These are phyloP conservation scores for Ceratocystis variospora DNA, from an alignment of 2,329 filamentous ascomycete genomes.

Conservation along the genomic window DNA sequence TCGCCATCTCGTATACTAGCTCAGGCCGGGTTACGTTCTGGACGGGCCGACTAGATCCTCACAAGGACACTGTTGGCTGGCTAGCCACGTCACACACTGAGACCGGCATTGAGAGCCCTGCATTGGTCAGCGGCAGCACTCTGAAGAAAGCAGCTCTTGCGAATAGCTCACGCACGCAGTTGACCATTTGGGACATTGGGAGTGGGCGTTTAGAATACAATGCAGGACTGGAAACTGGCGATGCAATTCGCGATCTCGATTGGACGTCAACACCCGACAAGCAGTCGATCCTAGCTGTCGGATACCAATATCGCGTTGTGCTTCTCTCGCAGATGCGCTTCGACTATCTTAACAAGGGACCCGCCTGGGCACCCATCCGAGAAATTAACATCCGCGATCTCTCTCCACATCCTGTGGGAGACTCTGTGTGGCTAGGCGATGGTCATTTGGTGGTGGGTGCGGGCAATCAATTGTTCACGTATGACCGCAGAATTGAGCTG, in stretches of 20 bases:
- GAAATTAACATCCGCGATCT: slow-evolving; percentile 69
- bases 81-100: slow-evolving; percentile 68
- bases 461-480: slow-evolving; percentile 81
- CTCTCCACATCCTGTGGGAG: slow-evolving; percentile 80
- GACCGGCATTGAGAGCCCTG: slow-evolving; percentile 58
- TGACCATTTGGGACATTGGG: slow-evolving; percentile 86
- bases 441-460: slow-evolving; percentile 77
- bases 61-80: slow-evolving; percentile 57
- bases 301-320: slow-evolving; percentile 73
- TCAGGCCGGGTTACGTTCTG: slow-evolving; percentile 67
- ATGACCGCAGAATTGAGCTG: slow-evolving; percentile 59
- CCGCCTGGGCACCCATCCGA: slow-evolving; percentile 76
- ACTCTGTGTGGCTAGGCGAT: slow-evolving; percentile 79
- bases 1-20: slow-evolving; percentile 71
- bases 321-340: slow-evolving; percentile 79
- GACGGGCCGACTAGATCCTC: slow-evolving; percentile 60
- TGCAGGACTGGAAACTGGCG: slow-evolving; percentile 56
- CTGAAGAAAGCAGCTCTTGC: slow-evolving; percentile 78
- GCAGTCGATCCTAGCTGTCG: slow-evolving; percentile 82
- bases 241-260: slow-evolving; percentile 72
- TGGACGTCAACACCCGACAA: slow-evolving; percentile 87
- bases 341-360: slow-evolving; percentile 75
- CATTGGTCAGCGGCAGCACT: slow-evolving; percentile 71
- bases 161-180: slow-evolving; percentile 53
- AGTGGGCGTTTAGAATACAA: slow-evolving; percentile 70